phyloP scores from a whole-genome alignment of 2,329 filamentous ascomycete genomes.

The Ceratocystis cubensis region DNA sequence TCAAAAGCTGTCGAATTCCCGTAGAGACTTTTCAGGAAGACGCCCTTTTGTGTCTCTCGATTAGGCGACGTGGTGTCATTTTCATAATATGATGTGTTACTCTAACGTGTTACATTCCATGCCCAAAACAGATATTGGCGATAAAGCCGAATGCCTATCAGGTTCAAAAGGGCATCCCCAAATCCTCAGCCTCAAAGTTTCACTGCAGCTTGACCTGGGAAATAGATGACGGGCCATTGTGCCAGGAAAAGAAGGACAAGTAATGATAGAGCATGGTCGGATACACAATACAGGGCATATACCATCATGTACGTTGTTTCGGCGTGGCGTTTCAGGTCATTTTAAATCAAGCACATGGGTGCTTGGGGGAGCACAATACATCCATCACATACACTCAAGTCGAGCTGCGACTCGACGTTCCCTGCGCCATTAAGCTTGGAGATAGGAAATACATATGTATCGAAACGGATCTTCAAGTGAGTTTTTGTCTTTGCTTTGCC shows the following conservation, averaged over 20 bases:
- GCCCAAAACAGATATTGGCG: background rate
- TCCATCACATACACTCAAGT: too few species aligned
- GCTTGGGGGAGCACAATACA: too few species aligned
- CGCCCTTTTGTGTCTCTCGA: background rate
- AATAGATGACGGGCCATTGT: background rate
- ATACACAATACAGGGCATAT: too few species aligned
- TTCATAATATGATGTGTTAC: conserved; percentile 1
- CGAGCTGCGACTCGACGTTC: too few species aligned
- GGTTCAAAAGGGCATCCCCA: background rate
- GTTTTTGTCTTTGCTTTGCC: background rate
- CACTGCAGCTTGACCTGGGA: background rate
- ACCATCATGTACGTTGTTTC: too few species aligned
- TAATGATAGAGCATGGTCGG: too few species aligned
- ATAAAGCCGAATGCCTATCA: background rate
- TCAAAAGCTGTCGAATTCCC: background rate
- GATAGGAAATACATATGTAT: too few species aligned
- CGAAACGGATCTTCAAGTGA: too few species aligned
- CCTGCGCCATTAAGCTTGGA: too few species aligned
- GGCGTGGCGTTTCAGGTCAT: too few species aligned
- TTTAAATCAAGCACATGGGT: too few species aligned
- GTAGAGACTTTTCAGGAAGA: background rate
- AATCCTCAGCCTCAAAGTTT: background rate
- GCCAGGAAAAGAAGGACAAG: background rate
- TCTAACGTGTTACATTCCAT: conserved; percentile 3
- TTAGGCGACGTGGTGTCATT: conserved; percentile 1